Conservation (phyloP, 305 asterid species). For the Fraxinus latifolia region DNA sequence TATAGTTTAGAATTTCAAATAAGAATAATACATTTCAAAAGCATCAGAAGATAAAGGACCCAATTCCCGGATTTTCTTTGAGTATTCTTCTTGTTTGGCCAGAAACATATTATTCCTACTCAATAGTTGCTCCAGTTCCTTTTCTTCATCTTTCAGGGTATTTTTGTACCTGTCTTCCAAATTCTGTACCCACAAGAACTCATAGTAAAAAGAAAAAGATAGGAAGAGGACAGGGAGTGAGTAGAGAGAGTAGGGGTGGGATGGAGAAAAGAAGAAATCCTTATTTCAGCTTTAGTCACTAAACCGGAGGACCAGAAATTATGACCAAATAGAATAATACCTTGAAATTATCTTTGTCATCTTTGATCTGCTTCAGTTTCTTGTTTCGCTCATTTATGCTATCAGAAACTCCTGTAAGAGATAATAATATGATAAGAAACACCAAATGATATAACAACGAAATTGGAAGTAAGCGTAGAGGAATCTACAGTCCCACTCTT, state of each 20-base stretch:
- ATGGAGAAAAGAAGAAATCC: background rate
- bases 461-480: slow-evolving; percentile 18
- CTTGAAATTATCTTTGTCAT: slow-evolving; percentile 71
- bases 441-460: slow-evolving; percentile 9
- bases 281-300: slow-evolving; percentile 6
- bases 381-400: slow-evolving; percentile 52
- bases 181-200: slow-evolving; percentile 43
- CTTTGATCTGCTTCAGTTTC: slow-evolving; percentile 66
- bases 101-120: slow-evolving; percentile 67
- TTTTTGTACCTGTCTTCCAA: slow-evolving; percentile 67
- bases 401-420: slow-evolving; percentile 57
- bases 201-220: slow-evolving; percentile 10
- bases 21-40: slow-evolving; percentile 75
- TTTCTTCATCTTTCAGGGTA: slow-evolving; percentile 84
- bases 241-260: background rate
- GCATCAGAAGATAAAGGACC: slow-evolving; percentile 98
- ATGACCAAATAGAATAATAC: slow-evolving; percentile 33
- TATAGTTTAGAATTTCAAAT: slow-evolving; percentile 18
- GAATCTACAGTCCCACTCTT: slow-evolving; percentile 47
- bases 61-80: slow-evolving; percentile 90
- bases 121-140: slow-evolving; percentile 77
- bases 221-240: background rate
- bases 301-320: slow-evolving; percentile 23
- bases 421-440: slow-evolving; percentile 16
- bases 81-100: slow-evolving; percentile 91